Base-by-base conservation (phyloP, 1,284 basidiomycete genomes). In the Cutaneotrichosporon sp. region DNA sequence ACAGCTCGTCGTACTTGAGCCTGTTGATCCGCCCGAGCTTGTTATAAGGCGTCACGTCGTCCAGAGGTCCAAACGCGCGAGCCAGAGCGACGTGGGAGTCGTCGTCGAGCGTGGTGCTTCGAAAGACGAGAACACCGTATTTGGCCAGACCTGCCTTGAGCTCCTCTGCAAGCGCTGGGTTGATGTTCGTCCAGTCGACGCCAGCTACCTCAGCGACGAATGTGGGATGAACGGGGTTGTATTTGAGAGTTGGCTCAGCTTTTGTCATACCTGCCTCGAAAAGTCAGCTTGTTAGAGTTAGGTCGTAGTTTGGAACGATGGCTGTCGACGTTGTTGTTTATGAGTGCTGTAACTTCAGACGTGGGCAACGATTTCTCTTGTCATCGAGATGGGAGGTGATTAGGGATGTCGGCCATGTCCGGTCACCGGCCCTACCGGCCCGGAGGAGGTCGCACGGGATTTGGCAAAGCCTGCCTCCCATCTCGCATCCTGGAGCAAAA, bases 41-140 rank as follows among this genome's bases (percentile, higher is more conserved):
- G 42, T 51, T 55, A 49, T 61, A 66, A n/a, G 65, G 65, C 46
- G 50, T 60, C 14, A 66, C 59, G 49, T 66, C 65, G 55, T 66
- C 65, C 20, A 66, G 52, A 9, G 63, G 61, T 8, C 65, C 65
- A 33, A 64, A 57, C 17, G 59, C 19, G 9, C 56, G 46, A 10
- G 63, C 63, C 49, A 66, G 54, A 12, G 53, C 65, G 31, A 66
- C 63, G 48, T 66, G 65, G 20, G 42, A 33, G 43, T 59, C 56
- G 43, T 66, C 65, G 29, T 61, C 48, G 1, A 64, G 49, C 3
- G 63, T 60, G 7, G 65, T 66, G 19, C 51, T 33, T 11, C 65
- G 61, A 55, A 61, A 63, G 2, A 66, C 61, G 4, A 66, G 50
- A 2, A 66, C 61, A 14, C 65, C 65, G 39, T 66, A 60, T 49